Evolutionary conservation across 139 green algal species (phyloP).

Genomic region (Chlorella sp.): DNA sequence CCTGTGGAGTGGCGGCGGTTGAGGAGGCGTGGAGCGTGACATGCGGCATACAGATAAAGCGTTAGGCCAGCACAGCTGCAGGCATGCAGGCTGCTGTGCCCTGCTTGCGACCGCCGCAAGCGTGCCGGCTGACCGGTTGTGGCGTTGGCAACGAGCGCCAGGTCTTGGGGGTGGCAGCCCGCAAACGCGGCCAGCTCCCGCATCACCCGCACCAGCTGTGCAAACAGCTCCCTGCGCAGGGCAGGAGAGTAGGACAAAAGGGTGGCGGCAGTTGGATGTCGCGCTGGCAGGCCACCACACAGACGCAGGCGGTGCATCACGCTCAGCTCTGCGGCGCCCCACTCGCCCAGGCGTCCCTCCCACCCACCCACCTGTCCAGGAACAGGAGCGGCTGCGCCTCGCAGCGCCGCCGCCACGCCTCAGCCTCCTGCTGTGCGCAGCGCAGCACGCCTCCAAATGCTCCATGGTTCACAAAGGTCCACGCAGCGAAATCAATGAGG

Average conservation of each 20-base stretch:
- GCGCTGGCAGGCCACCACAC: too few species aligned
- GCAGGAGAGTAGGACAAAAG: too few species aligned
- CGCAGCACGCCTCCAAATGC: conserved; percentile 65
- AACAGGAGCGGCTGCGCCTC: conserved; percentile 71
- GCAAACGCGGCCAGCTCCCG: conserved; percentile 58
- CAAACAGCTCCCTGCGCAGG: conserved; percentile 61
- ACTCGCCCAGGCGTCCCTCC: too few species aligned
- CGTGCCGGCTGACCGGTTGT: conserved; percentile 47
- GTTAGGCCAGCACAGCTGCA: background rate
- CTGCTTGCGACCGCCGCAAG: background rate
- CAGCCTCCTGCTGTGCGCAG: conserved; percentile 47
- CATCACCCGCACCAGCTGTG: conserved; percentile 60
- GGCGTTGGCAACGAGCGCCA: conserved; percentile 76
- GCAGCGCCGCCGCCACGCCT: conserved; percentile 63
- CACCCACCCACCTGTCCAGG: conserved; percentile 53
- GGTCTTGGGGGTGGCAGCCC: conserved; percentile 44
- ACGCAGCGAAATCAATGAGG: conserved; percentile 65
- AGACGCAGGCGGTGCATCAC: too few species aligned
- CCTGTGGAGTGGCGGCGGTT: conserved; percentile 23
- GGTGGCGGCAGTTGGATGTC: too few species aligned
- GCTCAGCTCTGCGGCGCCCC: too few species aligned
- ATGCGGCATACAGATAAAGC: background rate
- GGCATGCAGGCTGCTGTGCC: background rate
- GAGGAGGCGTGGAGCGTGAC: background rate
- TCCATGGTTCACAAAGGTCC: conserved; percentile 74